These are phyloP conservation scores for Blastomyces parvus DNA, from an alignment of 2,329 filamentous ascomycete genomes.

Conservation along the genomic window DNA sequence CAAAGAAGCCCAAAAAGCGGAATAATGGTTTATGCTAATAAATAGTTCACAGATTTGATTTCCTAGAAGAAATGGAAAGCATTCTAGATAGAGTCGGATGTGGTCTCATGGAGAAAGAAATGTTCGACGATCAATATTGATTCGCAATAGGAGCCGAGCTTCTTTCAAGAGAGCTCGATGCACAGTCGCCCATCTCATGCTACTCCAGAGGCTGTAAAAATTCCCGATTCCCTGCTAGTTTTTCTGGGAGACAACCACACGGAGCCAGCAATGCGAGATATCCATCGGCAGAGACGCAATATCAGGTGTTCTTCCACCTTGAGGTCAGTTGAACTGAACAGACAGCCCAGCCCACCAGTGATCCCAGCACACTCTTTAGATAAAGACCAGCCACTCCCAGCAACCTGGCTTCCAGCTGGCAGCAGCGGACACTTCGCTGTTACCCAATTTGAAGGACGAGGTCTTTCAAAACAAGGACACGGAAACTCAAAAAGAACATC, in stretches of 20 bases:
- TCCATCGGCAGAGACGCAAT: not conserved
- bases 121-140: not conserved
- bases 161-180: not conserved
- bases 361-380: not conserved
- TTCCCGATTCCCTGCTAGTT: no score
- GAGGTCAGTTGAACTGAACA: not conserved
- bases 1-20: not conserved
- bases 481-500: not conserved
- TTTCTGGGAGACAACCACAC: not conserved
- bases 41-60: not conserved
- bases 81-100: not conserved
- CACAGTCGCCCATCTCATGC: not conserved
- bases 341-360: not conserved
- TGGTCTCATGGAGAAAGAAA: not conserved
- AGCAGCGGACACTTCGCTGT: not conserved
- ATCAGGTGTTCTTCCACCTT: not conserved
- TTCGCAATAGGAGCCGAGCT: conserved; percentile 1
- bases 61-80: not conserved
- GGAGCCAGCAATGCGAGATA: not conserved
- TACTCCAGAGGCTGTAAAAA: not conserved
- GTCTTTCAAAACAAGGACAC: not conserved
- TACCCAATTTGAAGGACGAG: not conserved
- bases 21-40: not conserved
- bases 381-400: not conserved
- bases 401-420: not conserved